phyloP scores from a whole-genome alignment of 306 rosid genomes.

The Ziziphus jujuba region DNA sequence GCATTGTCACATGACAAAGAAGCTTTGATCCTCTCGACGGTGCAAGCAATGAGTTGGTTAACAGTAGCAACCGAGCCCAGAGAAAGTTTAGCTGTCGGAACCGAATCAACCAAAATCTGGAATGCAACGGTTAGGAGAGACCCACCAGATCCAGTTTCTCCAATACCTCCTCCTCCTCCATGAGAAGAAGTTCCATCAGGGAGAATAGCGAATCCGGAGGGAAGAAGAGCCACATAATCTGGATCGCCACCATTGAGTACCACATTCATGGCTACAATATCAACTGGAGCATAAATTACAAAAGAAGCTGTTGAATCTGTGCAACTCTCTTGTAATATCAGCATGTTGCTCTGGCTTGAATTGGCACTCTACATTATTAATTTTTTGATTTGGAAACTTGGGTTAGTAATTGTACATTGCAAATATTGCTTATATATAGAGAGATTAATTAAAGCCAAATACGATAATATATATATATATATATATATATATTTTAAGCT shows the following conservation, averaged over 20 bases:
- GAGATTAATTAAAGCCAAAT: too few species aligned
- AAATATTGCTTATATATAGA: too few species aligned
- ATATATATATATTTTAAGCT: too few species aligned
- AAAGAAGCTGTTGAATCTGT: constrained; percentile 73
- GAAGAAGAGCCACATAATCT: constrained; percentile 89
- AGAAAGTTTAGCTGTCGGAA: constrained; percentile 88
- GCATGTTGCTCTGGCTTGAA: constrained; percentile 98
- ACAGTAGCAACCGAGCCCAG: constrained; percentile 96
- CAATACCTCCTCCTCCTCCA: constrained; percentile 33
- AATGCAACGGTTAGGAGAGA: constrained; percentile 92
- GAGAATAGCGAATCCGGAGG: constrained; percentile 96
- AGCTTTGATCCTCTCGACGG: constrained; percentile 90
- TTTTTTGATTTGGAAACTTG: neutral
- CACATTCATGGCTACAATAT: constrained; percentile 81
- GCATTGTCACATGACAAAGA: constrained; percentile 62
- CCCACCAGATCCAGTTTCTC: constrained; percentile 61
- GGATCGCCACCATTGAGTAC: constrained; percentile 96
- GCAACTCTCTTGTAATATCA: constrained; percentile 91
- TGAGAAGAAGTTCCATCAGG: constrained; percentile 59
- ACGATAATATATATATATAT: too few species aligned
- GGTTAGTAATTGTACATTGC: too few species aligned
- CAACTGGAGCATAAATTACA: constrained; percentile 91
- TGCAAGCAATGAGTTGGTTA: constrained; percentile 87
- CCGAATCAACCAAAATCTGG: constrained; percentile 92
- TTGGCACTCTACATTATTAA: constrained; percentile 66